Conservation (phyloP, 2,329 filamentous ascomycete species). For the Lachnellula suecica region DNA sequence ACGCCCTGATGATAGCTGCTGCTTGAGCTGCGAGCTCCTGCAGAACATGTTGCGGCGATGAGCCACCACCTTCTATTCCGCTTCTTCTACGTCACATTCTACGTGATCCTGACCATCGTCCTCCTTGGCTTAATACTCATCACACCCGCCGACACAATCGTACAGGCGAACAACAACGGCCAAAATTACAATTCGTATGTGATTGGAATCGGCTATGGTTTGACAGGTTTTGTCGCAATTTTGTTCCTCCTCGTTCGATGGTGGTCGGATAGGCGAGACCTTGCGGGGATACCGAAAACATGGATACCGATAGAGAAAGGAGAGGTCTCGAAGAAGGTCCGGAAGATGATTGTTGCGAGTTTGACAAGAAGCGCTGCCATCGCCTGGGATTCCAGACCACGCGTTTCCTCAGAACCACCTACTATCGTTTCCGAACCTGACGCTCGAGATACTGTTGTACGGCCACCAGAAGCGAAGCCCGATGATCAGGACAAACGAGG, state of each 20-base stretch:
- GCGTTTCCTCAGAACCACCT: conserved; percentile 44
- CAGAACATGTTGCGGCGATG: conserved; percentile 24
- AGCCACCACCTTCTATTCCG: conserved; percentile 53
- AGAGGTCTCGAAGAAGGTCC: conserved; percentile 73
- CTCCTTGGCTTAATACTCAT: conserved; percentile 73
- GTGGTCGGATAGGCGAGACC: conserved; percentile 78
- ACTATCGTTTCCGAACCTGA: conserved; percentile 29
- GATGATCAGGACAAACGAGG: conserved; percentile 9
- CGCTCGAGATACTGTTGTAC: conserved; percentile 26
- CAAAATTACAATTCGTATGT: conserved; percentile 82
- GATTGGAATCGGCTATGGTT: conserved; percentile 71
- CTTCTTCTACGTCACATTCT: conserved; percentile 79
- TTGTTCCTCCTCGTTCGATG: conserved; percentile 83
- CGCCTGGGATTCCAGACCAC: conserved; percentile 73
- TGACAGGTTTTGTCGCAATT: conserved; percentile 67
- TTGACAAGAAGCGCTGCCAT: conserved; percentile 77
- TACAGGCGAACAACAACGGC: conserved; percentile 65
- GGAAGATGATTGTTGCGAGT: conserved; percentile 71
- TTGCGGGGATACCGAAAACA: conserved; percentile 80
- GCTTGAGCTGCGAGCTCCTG: conserved; percentile 8
- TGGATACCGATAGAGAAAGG: conserved; percentile 86
- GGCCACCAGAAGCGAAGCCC: conserved; percentile 12
- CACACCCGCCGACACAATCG: conserved; percentile 78
- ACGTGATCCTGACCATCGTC: conserved; percentile 73
- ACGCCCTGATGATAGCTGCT: neutral